Evolutionary conservation across 345 rosid genomes (phyloP).

Genomic region (Salix udensis): DNA sequence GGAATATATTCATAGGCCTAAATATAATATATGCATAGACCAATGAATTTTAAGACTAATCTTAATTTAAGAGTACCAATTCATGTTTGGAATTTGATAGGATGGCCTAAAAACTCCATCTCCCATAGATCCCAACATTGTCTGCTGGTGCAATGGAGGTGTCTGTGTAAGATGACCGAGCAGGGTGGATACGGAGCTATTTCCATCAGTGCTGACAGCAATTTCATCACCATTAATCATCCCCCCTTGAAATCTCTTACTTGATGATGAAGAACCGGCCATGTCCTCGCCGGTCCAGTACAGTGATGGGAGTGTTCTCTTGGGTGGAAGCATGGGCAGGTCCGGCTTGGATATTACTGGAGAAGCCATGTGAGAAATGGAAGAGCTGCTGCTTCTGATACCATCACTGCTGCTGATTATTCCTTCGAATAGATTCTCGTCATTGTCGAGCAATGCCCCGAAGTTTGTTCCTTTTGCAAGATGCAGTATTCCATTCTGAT

Average conservation of each 20-base stretch:
- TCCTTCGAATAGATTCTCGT: slow-evolving; percentile 42
- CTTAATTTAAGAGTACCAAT: slow-evolving; percentile 60
- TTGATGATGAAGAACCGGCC: slow-evolving; percentile 34
- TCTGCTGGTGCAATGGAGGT: slow-evolving; percentile 43
- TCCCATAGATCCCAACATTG: slow-evolving; percentile 44
- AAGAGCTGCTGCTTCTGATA: slow-evolving; percentile 6
- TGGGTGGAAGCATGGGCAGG: slow-evolving; percentile 43
- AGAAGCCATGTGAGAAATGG: slow-evolving; percentile 32
- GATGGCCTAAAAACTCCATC: slow-evolving; percentile 56
- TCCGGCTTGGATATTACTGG: slow-evolving; percentile 40
- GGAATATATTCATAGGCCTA: not conserved
- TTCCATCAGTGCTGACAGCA: slow-evolving; percentile 28
- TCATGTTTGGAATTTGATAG: slow-evolving; percentile 59
- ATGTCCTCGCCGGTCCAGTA: slow-evolving; percentile 51
- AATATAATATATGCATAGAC: not conserved
- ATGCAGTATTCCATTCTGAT: slow-evolving; percentile 27
- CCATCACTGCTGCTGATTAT: slow-evolving; percentile 31
- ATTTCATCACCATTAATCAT: slow-evolving; percentile 25
- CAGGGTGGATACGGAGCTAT: slow-evolving; percentile 42
- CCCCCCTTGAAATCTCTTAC: slow-evolving; percentile 51
- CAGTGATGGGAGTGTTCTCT: slow-evolving; percentile 55
- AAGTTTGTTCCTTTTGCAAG: slow-evolving; percentile 29
- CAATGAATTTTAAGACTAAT: slow-evolving; percentile 7
- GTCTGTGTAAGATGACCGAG: slow-evolving; percentile 52
- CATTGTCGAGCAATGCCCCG: slow-evolving; percentile 40